Conservation (phyloP, 257 asterid genomes). For the Schizonepeta tenuifolia region DNA sequence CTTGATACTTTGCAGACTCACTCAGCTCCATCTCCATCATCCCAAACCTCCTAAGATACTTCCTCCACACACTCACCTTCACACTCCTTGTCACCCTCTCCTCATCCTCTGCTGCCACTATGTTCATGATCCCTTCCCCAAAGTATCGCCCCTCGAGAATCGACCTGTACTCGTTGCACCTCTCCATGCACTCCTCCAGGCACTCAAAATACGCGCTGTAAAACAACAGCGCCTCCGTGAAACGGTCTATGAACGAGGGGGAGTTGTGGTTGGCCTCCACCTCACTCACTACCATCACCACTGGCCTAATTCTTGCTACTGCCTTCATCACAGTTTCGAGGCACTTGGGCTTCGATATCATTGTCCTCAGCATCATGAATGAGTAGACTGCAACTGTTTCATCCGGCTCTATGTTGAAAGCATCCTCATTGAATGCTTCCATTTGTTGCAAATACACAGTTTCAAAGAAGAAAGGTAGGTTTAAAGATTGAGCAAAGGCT, state of each 20-base stretch:
- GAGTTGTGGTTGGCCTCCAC: constrained; percentile 78
- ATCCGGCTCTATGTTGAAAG: constrained; percentile 37
- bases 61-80: constrained; percentile 72
- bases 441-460: constrained; percentile 46
- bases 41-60: constrained; percentile 52
- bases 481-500: constrained; percentile 55
- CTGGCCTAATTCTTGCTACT: constrained; percentile 49
- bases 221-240: constrained; percentile 56
- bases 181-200: constrained; percentile 62
- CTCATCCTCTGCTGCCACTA: constrained; percentile 55
- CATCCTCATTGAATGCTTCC: constrained; percentile 45
- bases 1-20: constrained; percentile 53
- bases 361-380: constrained; percentile 47
- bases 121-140: constrained; percentile 60
- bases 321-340: constrained; percentile 51
- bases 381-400: constrained; percentile 58
- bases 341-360: constrained; percentile 50
- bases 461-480: constrained; percentile 49
- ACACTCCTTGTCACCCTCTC: constrained; percentile 57
- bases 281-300: constrained; percentile 57
- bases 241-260: constrained; percentile 58
- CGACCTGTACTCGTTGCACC: constrained; percentile 39
- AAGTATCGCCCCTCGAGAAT: constrained; percentile 51
- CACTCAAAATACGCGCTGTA: constrained; percentile 62
- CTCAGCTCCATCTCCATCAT: constrained; percentile 54